Base-by-base conservation (phyloP, 176 grass and related monocot genomes). In the Phoenix dactylifera region DNA sequence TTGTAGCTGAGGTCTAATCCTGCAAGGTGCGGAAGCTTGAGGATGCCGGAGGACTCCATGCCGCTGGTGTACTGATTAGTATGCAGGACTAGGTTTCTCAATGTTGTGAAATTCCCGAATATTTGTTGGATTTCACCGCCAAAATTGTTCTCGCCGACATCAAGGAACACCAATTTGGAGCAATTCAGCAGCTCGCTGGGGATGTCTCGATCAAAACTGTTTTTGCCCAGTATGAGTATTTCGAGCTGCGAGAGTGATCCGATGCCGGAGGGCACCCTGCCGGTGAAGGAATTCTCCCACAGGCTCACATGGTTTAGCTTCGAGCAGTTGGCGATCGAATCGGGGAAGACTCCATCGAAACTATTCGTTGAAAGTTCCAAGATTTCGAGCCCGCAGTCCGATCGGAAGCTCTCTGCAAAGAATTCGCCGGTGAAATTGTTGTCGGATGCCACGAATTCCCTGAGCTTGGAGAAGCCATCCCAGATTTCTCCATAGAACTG, bases 1-100 rank as follows among this genome's bases (percentile, higher is more conserved):
- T 97, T 97, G 66, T n/a, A 78, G 69, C 87, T 91, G 64, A 97
- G 79, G 61, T 97, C 93, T 39, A 97, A 75, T 63, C 80, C 79
- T 7, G 62, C 19, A 1, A 97, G 69, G 58, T 58, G 6, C 3
- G 86, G 72, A 15, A 91, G 71, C 55, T 24, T 68, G 60, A 97
- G 83, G 19, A 97, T 78, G 15, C 87, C 84, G n/a, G 93, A 97
- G 23, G 23, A 19, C 26, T 73, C 76, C 61, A 97, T 85, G 48
- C 93, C 93, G 1, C 72, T 71, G 22, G 78, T 74, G 62, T 97
- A 97, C 5, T 39, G 49, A 67, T 97, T 97, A 64, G 73, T 62
- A 16, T 88, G 80, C 22, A 97, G 80, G 25, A 91, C 57, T 2
- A 97, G 60, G 18, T 77, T 82, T 18, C 44, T 68, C 59, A 97